Evolutionary conservation across 768 basidiomycete species (phyloP).

Genomic region (Coprinellus aureogranulatus): DNA sequence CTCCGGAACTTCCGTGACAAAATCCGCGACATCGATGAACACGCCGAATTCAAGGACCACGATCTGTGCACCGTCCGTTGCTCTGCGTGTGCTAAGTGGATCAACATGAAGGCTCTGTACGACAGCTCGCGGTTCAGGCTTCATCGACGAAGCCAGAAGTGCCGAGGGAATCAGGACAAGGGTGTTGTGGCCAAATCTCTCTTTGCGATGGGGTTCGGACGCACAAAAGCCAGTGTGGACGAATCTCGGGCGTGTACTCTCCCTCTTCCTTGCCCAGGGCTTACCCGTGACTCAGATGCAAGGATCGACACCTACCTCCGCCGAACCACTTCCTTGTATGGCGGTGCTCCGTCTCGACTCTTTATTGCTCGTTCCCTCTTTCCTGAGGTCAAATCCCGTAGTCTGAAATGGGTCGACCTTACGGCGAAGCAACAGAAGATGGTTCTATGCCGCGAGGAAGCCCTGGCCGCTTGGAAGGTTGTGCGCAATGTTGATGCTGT

Average conservation of each 20-base stretch:
- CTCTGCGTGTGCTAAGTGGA: constrained; percentile 15
- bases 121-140: constrained; percentile 12
- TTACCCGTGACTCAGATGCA: constrained; percentile 4
- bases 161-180: constrained; percentile 4
- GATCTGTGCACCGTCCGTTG: constrained; percentile 14
- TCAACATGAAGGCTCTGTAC: constrained; percentile 15
- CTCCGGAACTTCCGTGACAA: background rate
- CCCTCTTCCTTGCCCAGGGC: constrained; percentile 13
- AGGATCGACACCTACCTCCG: constrained; percentile 9
- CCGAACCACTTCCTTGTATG: constrained; percentile 7
- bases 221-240: background rate
- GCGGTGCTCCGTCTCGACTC: constrained; percentile 11
- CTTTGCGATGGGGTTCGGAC: background rate
- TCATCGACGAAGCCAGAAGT: constrained; percentile 13
- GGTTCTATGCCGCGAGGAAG: constrained; percentile 3
- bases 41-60: constrained; percentile 13
- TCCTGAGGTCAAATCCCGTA: background rate
- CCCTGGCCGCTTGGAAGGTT: background rate
- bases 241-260: background rate
- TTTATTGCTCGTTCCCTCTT: background rate
- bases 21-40: background rate
- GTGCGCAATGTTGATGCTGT: constrained; percentile 5
- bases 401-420: background rate
- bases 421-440: constrained; percentile 4
- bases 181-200: background rate